These are phyloP conservation scores for Pichia insulana DNA, from an alignment of 805 yeast species.

Conservation along the genomic window DNA sequence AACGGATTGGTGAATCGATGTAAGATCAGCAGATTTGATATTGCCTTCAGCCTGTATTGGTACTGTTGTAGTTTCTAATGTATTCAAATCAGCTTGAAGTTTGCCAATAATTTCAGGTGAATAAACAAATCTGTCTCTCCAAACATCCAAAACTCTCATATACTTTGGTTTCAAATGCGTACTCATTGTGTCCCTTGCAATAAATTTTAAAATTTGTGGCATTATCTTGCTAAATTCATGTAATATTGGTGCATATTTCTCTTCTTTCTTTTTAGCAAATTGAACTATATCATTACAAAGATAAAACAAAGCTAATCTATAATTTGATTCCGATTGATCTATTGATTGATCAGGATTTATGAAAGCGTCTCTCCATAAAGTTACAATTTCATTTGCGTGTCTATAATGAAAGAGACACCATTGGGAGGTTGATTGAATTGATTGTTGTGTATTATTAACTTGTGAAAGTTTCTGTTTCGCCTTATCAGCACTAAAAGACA, in stretches of 20 bases:
- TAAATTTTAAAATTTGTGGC: constrained; percentile 31
- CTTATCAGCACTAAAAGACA: constrained; percentile 46
- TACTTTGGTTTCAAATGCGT: constrained; percentile 32
- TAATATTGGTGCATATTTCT: constrained; percentile 43
- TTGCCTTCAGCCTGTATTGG: too few species aligned
- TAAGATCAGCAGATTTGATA: too few species aligned
- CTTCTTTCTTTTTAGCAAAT: constrained; percentile 54
- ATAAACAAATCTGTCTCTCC: constrained; percentile 49
- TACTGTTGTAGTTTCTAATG: background rate
- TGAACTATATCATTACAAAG: constrained; percentile 78
- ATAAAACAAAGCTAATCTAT: constrained; percentile 41
- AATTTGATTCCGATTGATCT: constrained; percentile 28
- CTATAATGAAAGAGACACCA: constrained; percentile 64
- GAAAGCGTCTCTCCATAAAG: constrained; percentile 11
- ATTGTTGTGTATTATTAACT: constrained; percentile 55
- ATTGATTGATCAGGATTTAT: constrained; percentile 7
- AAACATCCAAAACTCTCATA: constrained; percentile 43
- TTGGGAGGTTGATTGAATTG: constrained; percentile 66
- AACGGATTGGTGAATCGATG: too few species aligned
- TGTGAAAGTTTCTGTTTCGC: constrained; percentile 38
- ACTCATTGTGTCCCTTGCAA: constrained; percentile 20
- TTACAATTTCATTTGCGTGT: constrained; percentile 40
- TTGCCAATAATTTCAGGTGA: constrained; percentile 15
- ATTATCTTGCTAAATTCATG: constrained; percentile 46
- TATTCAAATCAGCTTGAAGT: constrained; percentile 6